Evolutionary conservation across 352 stramenopile genomes (phyloP).

Genomic region (Albugo candida): DNA sequence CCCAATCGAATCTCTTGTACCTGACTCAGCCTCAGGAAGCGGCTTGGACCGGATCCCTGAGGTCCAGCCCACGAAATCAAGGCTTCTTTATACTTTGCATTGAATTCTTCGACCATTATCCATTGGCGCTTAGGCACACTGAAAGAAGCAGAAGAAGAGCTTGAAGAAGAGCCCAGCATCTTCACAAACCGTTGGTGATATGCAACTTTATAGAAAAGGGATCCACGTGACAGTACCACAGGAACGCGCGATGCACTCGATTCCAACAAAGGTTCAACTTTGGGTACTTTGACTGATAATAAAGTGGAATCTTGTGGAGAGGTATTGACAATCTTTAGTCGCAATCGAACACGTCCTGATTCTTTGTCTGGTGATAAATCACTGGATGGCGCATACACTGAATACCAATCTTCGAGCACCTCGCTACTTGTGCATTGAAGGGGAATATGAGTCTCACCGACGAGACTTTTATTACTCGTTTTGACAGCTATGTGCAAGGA

Average conservation of each 20-base stretch:
- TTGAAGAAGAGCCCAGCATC: constrained; percentile 1
- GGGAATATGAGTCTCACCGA: constrained; percentile 32
- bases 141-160: neutral
- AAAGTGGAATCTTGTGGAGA: constrained; percentile 3
- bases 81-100: constrained; percentile 4
- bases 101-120: constrained; percentile 20
- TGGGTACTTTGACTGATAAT: constrained; percentile 14
- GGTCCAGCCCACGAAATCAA: constrained; percentile 55
- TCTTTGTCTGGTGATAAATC: neutral
- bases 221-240: constrained; percentile 23
- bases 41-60: neutral
- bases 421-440: constrained; percentile 18
- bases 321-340: constrained; percentile 39
- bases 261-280: too few relatives aligned
- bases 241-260: constrained; percentile 9
- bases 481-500: constrained; percentile 31
- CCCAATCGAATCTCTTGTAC: constrained; percentile 40
- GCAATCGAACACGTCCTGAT: constrained; percentile 34
- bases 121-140: constrained; percentile 29
- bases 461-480: constrained; percentile 38
- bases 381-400: too few relatives aligned
- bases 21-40: constrained; percentile 20
- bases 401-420: constrained; percentile 22
- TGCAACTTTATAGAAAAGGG: constrained; percentile 60
- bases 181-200: constrained; percentile 37